Percentiles rank a stretch among this genome's conserved stretches.
These are phyloP conservation scores for Trichosporon faecale DNA, from an alignment of 1,284 basidiomycete species.

Conservation along the genomic window DNA sequence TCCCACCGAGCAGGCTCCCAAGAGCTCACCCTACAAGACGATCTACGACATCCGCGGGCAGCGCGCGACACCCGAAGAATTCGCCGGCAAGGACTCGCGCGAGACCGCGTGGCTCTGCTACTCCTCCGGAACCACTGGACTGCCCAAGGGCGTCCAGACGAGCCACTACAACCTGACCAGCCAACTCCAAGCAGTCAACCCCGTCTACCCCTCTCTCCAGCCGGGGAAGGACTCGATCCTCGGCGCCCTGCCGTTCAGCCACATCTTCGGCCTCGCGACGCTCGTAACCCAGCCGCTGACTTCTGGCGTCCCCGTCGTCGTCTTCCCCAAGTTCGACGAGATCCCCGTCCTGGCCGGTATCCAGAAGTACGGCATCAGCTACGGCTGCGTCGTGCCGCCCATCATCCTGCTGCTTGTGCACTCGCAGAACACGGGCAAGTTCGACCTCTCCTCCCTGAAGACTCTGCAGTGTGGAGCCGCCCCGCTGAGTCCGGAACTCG, in stretches of 20 bases:
- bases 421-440: conserved; percentile 62
- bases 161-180: conserved; percentile 64
- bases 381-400: conserved; percentile 73
- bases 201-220: conserved; percentile 15
- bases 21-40: conserved; percentile 17
- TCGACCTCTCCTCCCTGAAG: conserved; percentile 64
- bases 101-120: conserved; percentile 58
- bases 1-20: conserved; percentile 23
- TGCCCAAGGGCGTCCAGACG: conserved; percentile 55
- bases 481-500: conserved; percentile 60
- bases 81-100: conserved; percentile 15
- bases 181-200: conserved; percentile 27
- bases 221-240: conserved; percentile 19
- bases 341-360: conserved; percentile 63
- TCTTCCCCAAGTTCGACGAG: conserved; percentile 64
- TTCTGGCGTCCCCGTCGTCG: conserved; percentile 61
- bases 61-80: conserved; percentile 13
- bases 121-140: conserved; percentile 60
- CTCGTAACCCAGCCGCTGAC: conserved; percentile 63
- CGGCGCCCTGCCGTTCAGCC: conserved; percentile 21
- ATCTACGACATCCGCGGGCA: conserved; percentile 17
- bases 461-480: conserved; percentile 75
- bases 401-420: conserved; percentile 61
- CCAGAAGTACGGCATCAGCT: conserved; percentile 65
- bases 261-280: conserved; percentile 24